These are phyloP conservation scores for Pulveroboletus sp. DNA, from an alignment of 768 basidiomycete genomes.

Conservation along the genomic window DNA sequence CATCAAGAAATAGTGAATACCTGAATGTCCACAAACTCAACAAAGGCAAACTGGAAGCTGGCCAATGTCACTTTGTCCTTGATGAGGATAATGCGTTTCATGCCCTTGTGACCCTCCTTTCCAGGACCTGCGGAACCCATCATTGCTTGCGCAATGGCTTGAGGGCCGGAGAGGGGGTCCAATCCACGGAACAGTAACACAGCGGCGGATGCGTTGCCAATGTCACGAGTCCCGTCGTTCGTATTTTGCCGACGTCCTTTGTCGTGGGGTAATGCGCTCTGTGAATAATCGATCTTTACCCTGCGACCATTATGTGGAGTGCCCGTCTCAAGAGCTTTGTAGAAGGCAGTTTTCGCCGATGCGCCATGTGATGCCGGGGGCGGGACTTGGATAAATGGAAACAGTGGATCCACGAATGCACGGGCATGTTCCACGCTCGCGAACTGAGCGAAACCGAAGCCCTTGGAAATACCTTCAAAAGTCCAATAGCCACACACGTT, in stretches of 20 bases:
- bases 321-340: constrained; percentile 70
- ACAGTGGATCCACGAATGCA: constrained; percentile 85
- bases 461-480: constrained; percentile 86
- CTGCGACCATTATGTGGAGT: constrained; percentile 72
- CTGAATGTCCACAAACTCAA: constrained; percentile 82
- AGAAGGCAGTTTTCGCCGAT: constrained; percentile 63
- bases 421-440: constrained; percentile 79
- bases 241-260: constrained; percentile 58
- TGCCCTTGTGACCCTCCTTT: constrained; percentile 77
- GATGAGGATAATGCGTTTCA: constrained; percentile 83
- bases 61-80: constrained; percentile 84
- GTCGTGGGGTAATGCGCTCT: constrained; percentile 72
- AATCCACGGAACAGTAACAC: constrained; percentile 88
- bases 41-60: constrained; percentile 92
- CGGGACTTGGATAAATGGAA: constrained; percentile 90
- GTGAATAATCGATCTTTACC: constrained; percentile 94
- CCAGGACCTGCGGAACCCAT: constrained; percentile 72
- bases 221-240: constrained; percentile 96
- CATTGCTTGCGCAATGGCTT: constrained; percentile 83
- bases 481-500: constrained; percentile 63
- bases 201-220: constrained; percentile 78
- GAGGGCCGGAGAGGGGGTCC: constrained; percentile 81
- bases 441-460: constrained; percentile 97
- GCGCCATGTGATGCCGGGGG: constrained; percentile 86
- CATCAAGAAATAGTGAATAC: constrained; percentile 36